A percentile compares a stretch with the other conserved stretches of the same genome.
These are phyloP conservation scores for Fusarium stilboides DNA, from an alignment of 2,329 filamentous ascomycete genomes.

Conservation along the genomic window DNA sequence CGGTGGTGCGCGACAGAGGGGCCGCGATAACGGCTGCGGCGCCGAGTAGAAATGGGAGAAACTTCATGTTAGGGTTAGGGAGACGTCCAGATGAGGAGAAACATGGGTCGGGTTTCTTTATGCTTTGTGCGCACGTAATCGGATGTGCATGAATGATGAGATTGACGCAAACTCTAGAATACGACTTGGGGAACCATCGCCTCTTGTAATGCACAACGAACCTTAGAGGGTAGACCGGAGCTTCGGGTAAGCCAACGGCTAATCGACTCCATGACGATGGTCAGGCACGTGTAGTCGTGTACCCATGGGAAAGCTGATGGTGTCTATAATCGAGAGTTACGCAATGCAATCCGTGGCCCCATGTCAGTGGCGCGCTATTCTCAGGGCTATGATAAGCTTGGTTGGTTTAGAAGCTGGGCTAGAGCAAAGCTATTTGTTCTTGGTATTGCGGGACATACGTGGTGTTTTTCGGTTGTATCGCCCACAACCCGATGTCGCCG, in stretches of 20 bases:
- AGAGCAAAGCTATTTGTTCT: slow-evolving; percentile 10
- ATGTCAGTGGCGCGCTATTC: slow-evolving; percentile 24
- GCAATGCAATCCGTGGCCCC: slow-evolving; percentile 20
- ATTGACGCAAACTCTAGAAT: neutral
- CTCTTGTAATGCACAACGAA: slow-evolving; percentile 9
- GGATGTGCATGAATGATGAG: neutral
- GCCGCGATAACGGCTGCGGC: slow-evolving; percentile 26
- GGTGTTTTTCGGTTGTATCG: slow-evolving; percentile 3
- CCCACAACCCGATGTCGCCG: slow-evolving; percentile 23
- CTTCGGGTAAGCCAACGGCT: neutral
- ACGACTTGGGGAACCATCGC: neutral
- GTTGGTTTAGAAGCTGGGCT: neutral
- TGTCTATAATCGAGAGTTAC: slow-evolving; percentile 3
- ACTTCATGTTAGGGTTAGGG: slow-evolving; percentile 37
- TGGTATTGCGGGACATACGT: slow-evolving; percentile 17
- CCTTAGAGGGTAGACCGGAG: neutral
- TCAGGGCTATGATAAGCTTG: slow-evolving; percentile 23
- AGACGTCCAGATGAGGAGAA: neutral
- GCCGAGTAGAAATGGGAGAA: slow-evolving; percentile 24
- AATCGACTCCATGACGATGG: slow-evolving; percentile 17
- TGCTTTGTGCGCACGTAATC: neutral
- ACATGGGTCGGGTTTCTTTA: neutral
- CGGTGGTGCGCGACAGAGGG: slow-evolving; percentile 30
- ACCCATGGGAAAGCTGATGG: too few species aligned
- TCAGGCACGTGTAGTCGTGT: too few species aligned